A percentile compares a stretch with the other conserved stretches of the same genome.
Evolutionary conservation across 23 red algal genomes (phyloP).

Genomic region (Porphyridium purpureum): DNA sequence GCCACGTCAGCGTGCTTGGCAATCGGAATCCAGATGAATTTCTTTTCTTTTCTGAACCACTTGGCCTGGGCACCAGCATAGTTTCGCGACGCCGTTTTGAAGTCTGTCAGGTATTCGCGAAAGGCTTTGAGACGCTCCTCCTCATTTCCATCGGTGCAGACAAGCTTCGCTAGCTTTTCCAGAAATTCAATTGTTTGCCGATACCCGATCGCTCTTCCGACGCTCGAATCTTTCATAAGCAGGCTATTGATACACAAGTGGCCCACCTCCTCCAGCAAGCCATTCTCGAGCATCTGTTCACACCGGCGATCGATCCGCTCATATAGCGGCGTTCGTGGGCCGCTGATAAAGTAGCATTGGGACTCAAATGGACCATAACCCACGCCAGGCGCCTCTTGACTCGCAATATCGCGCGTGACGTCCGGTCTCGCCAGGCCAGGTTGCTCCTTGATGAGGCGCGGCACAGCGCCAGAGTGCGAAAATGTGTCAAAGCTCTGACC

Average conservation of each 20-base stretch:
- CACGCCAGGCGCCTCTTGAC: constrained; percentile 57
- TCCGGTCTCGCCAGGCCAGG: constrained; percentile 1
- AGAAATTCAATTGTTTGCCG: constrained; percentile 53
- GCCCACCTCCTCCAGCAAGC: constrained; percentile 24
- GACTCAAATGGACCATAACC: constrained; percentile 23
- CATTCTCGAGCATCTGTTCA: constrained; percentile 45
- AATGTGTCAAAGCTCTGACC: constrained; percentile 52
- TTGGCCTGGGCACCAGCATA: constrained; percentile 65
- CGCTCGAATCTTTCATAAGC: constrained; percentile 3
- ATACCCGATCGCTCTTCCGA: constrained; percentile 76
- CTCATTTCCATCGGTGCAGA: background rate
- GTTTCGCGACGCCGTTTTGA: constrained; percentile 51
- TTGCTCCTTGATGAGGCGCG: background rate
- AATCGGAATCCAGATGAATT: constrained; percentile 45
- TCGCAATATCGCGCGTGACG: constrained; percentile 1
- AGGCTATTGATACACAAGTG: constrained; percentile 3
- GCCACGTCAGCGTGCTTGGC: constrained; percentile 17
- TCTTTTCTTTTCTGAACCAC: constrained; percentile 68
- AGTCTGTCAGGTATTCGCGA: constrained; percentile 28
- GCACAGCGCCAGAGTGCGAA: constrained; percentile 41
- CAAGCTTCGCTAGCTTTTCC: constrained; percentile 1
- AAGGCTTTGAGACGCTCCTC: constrained; percentile 5
- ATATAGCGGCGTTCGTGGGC: constrained; percentile 27
- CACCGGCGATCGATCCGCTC: constrained; percentile 69
- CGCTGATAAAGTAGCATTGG: constrained; percentile 74